phyloP scores from a whole-genome alignment of 768 basidiomycete species.

The Symmetrospora coprosmae region DNA sequence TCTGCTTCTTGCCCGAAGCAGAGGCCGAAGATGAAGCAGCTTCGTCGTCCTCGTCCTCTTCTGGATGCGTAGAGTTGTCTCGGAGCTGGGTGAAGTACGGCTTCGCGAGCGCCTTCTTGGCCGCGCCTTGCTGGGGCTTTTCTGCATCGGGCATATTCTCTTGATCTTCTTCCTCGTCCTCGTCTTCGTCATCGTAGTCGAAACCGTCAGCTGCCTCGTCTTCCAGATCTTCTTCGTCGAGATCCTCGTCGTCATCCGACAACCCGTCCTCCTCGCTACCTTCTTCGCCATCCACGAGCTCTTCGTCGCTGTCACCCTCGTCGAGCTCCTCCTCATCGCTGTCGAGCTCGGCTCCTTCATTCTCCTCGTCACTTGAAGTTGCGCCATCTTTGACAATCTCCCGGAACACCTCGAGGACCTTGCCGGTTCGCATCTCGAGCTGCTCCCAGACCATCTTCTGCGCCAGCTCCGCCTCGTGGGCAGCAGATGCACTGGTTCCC shows the following conservation, averaged over 20 bases:
- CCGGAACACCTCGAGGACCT: not conserved
- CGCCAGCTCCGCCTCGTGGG: not conserved
- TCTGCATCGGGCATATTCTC: not conserved
- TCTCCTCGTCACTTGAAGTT: not conserved
- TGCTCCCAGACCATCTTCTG: conserved; percentile 19
- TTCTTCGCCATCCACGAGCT: too few relatives aligned
- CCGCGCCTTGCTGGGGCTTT: not conserved
- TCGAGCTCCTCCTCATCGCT: not conserved
- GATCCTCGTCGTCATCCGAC: conserved; percentile 3
- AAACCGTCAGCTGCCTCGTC: conserved; percentile 24
- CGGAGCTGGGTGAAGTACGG: conserved; percentile 14
- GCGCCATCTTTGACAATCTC: conserved; percentile 14
- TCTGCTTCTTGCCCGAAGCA: not conserved
- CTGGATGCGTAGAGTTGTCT: not conserved
- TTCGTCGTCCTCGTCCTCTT: not conserved
- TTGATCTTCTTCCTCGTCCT: conserved; percentile 5
- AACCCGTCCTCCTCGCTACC: not conserved
- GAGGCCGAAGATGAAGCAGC: not conserved
- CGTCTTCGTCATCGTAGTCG: conserved; percentile 26
- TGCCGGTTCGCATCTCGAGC: not conserved
- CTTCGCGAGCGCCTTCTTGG: too few relatives aligned
- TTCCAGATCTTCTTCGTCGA: conserved; percentile 14
- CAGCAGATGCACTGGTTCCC: not conserved
- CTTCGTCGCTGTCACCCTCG: not conserved
- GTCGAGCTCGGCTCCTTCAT: not conserved